phyloP scores from a whole-genome alignment of 495 filamentous ascomycete genomes.

The Aspergillus indologenus region DNA sequence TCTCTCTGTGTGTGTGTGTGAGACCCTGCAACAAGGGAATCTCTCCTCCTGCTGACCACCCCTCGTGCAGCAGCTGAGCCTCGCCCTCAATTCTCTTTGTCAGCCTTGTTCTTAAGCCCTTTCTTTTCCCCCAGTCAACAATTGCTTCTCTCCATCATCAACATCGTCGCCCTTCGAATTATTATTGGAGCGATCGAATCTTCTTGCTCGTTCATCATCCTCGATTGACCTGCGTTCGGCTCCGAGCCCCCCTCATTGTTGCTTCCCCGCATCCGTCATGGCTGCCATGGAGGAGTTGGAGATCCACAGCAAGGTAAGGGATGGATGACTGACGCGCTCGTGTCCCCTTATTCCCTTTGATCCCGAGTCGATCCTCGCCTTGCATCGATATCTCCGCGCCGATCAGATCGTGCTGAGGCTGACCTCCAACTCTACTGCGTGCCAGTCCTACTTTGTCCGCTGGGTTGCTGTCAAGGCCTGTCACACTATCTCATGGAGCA shows the following conservation, averaged over 20 bases:
- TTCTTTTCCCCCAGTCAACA: not conserved
- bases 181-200: too few relatives aligned
- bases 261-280: constrained; percentile 50
- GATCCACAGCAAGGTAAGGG: constrained; percentile 89
- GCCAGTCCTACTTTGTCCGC: constrained; percentile 91
- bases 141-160: not conserved
- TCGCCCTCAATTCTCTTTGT: not conserved
- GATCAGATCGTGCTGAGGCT: not conserved
- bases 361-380: not conserved
- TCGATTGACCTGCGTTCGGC: not conserved
- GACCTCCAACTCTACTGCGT: constrained; percentile 5
- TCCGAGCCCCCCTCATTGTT: constrained; percentile 4
- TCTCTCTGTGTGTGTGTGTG: not conserved
- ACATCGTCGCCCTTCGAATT: too few relatives aligned
- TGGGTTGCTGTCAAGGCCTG: constrained; percentile 89
- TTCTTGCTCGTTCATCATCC: not conserved
- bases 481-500: constrained; percentile 95
- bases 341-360: not conserved
- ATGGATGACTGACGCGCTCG: constrained; percentile 4
- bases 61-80: constrained; percentile 1
- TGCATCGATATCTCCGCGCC: not conserved
- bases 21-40: not conserved
- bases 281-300: constrained; percentile 96
- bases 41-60: not conserved
- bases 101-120: not conserved